Base-by-base conservation (phyloP, 331 rosid genomes). In the Telfairia occidentalis region DNA sequence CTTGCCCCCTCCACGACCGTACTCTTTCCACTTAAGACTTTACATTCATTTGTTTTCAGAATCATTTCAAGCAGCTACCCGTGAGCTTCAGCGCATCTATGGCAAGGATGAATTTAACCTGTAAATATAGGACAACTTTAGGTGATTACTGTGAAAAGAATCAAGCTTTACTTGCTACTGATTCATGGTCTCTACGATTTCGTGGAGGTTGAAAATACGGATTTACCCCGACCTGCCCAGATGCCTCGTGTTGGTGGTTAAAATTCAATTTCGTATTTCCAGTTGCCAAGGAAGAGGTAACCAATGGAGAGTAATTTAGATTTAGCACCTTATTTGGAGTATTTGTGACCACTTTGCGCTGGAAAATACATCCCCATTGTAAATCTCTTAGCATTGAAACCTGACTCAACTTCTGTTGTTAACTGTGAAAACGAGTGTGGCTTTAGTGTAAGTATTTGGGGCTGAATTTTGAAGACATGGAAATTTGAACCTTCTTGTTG, bases 81-180 rank as follows among this genome's bases (percentile, higher is more conserved):
- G 92, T 0, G 97, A 93, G 87, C 98, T 93, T 78, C 95, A 89
- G 79, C 98, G 97, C 73, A 93, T 93, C 71, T 93, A 93, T 63
- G 98, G 97, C 75, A 89, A 89, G 79, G 92, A 91, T 57, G 87
- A 80, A 78, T 84, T 87, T 70, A 86, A 87, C 79, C 74, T 80
- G 77, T 34, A 72, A 55, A 55, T 38, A 70, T 75, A 61, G 45
- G 81, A 29, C 72, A 7, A 81, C 59, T n/a, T 81, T 42, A 72
- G 53, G 46, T 49, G 67, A 54, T 43, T 45, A 37, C 45, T 78
- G 82, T 80, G 72, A 82, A 67, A 43, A 67, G 75, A 74, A 76
- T 78, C 78, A 46, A 74, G 72, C 46, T 49, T 52, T 73, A 40
- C 63, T 55, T 37, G 48, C 72, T 5, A 54, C 76, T 26, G 53